Evolutionary conservation across 352 stramenopile species (phyloP), one percentile per base, ranked within the genome.

Genomic region (Phytophthora idaei): DNA sequence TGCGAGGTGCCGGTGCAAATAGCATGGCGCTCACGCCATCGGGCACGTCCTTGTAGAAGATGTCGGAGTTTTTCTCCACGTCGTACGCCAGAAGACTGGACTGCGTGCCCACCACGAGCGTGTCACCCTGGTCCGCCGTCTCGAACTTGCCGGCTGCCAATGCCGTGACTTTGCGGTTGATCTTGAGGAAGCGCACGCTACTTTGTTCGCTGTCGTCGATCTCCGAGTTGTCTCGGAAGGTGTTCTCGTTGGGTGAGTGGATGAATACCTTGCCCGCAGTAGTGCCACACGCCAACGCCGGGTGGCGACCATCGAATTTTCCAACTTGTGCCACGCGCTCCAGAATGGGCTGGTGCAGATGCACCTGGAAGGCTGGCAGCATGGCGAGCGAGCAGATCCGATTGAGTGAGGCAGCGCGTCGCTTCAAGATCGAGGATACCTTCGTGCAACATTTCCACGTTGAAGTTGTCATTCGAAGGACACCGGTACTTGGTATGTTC

Each of bases 11-110:
- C 0, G 81, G 74, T 2, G 81, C 81, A 63, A 97, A 92, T 17
- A 90, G 65, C 77, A 96, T 90, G n/a, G 82, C 81, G 70, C 87
- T 91, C 49, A 93, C 86, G 47, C 89, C 89, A 59, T 97, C 91
- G 15, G 82, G 88, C 7, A 96, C 77, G 61, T 96, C 86, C 60
- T 96, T 95, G 78, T 94, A 98, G 74, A 98, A 98, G 17, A 96
- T 92, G 52, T 98, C 93, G 48, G 86, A 90, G 74, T 98, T 98
- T 46, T 95, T 94, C 62, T 98, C 89, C 9, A 98, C 87, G 61
- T 98, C 91, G 76, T 97, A 98, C 5, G 88, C 91, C 15, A 98
- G 69, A 21, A 98, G 60, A 78, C 90, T 98, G 39, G 85, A 90
- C 57, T 96, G 76, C 15, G 90, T 97, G 42, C 92, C 92, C 25